phyloP scores from a whole-genome alignment of 2,329 filamentous ascomycete genomes.

The Chaetomium sp. region DNA sequence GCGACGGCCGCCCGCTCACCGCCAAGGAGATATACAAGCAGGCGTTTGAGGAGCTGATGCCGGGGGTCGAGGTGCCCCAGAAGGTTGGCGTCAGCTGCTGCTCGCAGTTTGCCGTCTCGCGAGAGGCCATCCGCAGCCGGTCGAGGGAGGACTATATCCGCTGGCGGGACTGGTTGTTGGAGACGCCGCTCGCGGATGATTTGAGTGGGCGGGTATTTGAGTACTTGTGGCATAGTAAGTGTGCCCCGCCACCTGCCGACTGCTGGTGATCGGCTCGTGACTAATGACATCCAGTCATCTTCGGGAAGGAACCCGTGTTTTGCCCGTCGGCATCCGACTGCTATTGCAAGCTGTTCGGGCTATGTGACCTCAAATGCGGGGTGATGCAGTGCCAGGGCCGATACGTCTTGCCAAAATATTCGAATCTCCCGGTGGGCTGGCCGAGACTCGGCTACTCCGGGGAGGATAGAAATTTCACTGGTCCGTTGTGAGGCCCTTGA shows the following conservation, averaged over 20 bases:
- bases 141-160: constrained; percentile 56
- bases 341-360: constrained; percentile 67
- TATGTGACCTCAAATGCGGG: constrained; percentile 53
- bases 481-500: constrained; percentile 16
- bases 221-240: constrained; percentile 65
- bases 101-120: constrained; percentile 65
- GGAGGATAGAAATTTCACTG: constrained; percentile 39
- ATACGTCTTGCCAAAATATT: constrained; percentile 61
- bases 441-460: constrained; percentile 57
- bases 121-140: constrained; percentile 52
- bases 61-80: constrained; percentile 48
- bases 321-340: constrained; percentile 64
- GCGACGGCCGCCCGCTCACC: constrained; percentile 35
- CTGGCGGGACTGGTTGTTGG: constrained; percentile 62
- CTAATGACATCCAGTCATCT: constrained; percentile 51
- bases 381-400: constrained; percentile 55
- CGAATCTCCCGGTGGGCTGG: constrained; percentile 63
- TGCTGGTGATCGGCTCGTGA: neutral
- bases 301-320: constrained; percentile 58
- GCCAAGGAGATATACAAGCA: constrained; percentile 47
- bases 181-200: constrained; percentile 56
- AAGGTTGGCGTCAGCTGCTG: constrained; percentile 62
- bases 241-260: neutral
- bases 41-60: constrained; percentile 48
- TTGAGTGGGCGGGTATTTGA: constrained; percentile 63